phyloP scores from a whole-genome alignment of 140 eudicot species.

The Oenanthe javanica region DNA sequence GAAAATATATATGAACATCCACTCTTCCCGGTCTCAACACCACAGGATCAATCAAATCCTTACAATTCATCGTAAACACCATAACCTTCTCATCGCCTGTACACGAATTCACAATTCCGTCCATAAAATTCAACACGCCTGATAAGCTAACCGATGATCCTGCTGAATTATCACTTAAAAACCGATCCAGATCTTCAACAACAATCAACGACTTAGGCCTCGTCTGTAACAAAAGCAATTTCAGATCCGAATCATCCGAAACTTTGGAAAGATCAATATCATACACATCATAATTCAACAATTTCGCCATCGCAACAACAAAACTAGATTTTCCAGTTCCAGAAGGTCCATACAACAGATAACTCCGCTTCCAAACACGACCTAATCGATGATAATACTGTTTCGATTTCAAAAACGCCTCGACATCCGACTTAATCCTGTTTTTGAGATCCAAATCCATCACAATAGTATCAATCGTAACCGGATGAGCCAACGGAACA shows the following conservation, averaged over 20 bases:
- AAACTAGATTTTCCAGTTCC: conserved; percentile 90
- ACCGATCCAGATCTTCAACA: conserved; percentile 60
- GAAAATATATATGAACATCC: conserved; percentile 76
- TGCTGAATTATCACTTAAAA: conserved; percentile 22
- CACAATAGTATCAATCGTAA: conserved; percentile 57
- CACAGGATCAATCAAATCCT: conserved; percentile 55
- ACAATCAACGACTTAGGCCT: conserved; percentile 40
- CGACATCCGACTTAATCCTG: conserved; percentile 50
- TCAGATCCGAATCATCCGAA: conserved; percentile 52
- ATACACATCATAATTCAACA: conserved; percentile 52
- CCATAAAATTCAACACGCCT: conserved; percentile 90
- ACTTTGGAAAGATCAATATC: conserved; percentile 47
- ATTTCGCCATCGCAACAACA: conserved; percentile 68
- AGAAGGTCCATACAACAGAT: conserved; percentile 73
- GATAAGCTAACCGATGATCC: conserved; percentile 28
- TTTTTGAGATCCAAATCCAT: conserved; percentile 65
- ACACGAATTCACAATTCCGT: conserved; percentile 65
- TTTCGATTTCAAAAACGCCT: conserved; percentile 53
- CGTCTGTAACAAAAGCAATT: conserved; percentile 46
- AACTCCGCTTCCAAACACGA: conserved; percentile 78
- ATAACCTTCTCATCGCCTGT: conserved; percentile 61
- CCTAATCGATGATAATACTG: conserved; percentile 77
- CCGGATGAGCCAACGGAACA: conserved; percentile 56
- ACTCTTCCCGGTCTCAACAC: conserved; percentile 76
- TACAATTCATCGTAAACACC: conserved; percentile 78